These are phyloP conservation scores for Raphanus raphanistrum DNA, from an alignment of 345 rosid genomes.

Conservation along the genomic window DNA sequence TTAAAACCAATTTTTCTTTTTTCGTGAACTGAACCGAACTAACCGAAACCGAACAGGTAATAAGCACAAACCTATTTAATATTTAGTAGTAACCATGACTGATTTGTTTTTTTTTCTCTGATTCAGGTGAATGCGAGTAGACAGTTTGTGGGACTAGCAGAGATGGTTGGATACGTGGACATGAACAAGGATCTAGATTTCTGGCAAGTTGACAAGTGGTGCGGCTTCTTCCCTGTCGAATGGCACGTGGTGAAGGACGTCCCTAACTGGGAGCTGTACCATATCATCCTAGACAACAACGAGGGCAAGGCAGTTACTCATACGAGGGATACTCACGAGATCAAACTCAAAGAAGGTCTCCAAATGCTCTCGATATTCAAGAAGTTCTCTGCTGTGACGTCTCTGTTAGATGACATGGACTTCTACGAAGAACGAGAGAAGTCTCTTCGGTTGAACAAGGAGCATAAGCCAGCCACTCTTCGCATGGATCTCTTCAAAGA, in stretches of 20 bases:
- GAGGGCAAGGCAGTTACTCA: constrained; percentile 64
- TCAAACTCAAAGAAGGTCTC: constrained; percentile 63
- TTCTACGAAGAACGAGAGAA: constrained; percentile 68
- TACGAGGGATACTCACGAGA: constrained; percentile 82
- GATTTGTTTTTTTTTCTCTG: neutral
- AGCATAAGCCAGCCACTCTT: constrained; percentile 46
- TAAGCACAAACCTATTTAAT: neutral
- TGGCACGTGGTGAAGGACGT: constrained; percentile 80
- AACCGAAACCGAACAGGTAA: too few species aligned
- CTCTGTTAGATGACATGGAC: constrained; percentile 63
- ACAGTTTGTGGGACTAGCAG: constrained; percentile 80
- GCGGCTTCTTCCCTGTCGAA: constrained; percentile 71
- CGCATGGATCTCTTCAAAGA: constrained; percentile 45
- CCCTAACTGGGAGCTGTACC: constrained; percentile 62
- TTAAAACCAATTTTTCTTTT: too few species aligned
- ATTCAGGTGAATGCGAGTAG: constrained; percentile 83
- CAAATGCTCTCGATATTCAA: constrained; percentile 69
- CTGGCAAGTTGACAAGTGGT: constrained; percentile 85
- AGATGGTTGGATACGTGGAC: constrained; percentile 76
- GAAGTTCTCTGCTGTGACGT: constrained; percentile 48
- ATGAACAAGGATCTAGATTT: constrained; percentile 72
- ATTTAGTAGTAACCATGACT: constrained; percentile 4
- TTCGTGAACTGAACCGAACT: too few species aligned
- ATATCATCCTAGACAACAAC: constrained; percentile 67
- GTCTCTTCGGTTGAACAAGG: constrained; percentile 44